Base-by-base conservation (phyloP, 2,329 filamentous ascomycete species). In the Botrytis pseudocinerea region DNA sequence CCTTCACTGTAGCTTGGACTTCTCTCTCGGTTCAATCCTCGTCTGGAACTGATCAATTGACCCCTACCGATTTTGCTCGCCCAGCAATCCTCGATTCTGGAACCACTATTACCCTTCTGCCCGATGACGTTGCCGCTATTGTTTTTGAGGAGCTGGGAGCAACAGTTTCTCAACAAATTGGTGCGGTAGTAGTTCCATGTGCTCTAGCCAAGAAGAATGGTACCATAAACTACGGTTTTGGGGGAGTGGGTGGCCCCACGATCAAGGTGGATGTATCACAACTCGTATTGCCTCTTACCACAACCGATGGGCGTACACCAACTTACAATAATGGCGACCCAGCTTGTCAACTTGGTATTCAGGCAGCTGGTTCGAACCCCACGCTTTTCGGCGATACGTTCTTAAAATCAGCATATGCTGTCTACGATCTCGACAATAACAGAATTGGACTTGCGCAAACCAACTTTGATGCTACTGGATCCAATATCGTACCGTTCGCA, bases 91-190 rank as follows among this genome's bases (percentile, higher is more conserved):
- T 92, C 40, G 90, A 92, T 81, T 90, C 88, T 22, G 92, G 92
- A 73, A 91, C 88, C 75, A 91, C 89, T 60, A 83, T 92, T 72
- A 91, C 88, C 80, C 89, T 91, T 75, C 85, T 94, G 2, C 92
- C 92, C 4, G 82, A 87, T 74, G 78, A 83, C 46, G 81, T 92
- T 73, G 86, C 88, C 73, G 75, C 82, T 42, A 76, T 80, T 46
- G 82, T 90, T 48, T 83, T 82, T 78, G 73, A 81, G 69, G 79
- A 83, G 77, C 74, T 89, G 12, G 84, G 83, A 71, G 85, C 87
- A 44, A 82, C 84, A 42, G 85, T 84, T 62, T 82, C 85, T 57
- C 59, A 79, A 1, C 77, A 81, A 42, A 78, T 82, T 5, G 84
- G 83, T 14, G 83, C 85, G 62, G 85, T 87, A 66, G 81, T 87